Evolutionary conservation across 2,329 filamentous ascomycete genomes (phyloP).

Genomic region (Cercospora janseana): DNA sequence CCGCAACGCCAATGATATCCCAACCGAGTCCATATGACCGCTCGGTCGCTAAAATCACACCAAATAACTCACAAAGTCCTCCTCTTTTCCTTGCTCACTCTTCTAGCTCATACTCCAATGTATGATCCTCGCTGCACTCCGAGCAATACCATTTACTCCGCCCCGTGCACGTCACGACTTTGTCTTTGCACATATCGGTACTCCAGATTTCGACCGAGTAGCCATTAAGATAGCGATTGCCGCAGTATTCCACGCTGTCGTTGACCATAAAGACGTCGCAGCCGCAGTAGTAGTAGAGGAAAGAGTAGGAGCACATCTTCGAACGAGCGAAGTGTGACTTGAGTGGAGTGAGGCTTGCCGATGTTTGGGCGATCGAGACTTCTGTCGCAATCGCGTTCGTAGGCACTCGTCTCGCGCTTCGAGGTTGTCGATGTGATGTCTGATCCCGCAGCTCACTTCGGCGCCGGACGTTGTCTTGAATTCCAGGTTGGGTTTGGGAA

Average conservation of each 20-base stretch:
- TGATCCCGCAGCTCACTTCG: too few species aligned
- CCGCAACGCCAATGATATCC: not conserved
- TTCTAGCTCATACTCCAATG: conserved; percentile 26
- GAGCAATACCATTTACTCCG: conserved; percentile 20
- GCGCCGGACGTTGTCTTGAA: too few species aligned
- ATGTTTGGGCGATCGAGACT: too few species aligned
- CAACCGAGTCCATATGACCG: too few species aligned
- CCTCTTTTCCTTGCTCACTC: conserved; percentile 69
- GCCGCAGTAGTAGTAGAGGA: conserved; percentile 50
- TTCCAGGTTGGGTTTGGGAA: too few species aligned
- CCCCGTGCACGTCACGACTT: conserved; percentile 16
- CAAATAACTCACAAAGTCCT: too few species aligned
- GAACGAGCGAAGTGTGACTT: too few species aligned
- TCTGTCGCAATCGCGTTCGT: too few species aligned
- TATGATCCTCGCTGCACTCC: conserved; percentile 26
- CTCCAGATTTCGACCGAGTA: conserved; percentile 51
- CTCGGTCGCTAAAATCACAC: too few species aligned
- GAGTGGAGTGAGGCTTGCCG: too few species aligned
- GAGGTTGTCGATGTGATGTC: too few species aligned
- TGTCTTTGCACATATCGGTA: conserved; percentile 44
- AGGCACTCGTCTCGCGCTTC: too few species aligned
- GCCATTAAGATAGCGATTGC: conserved; percentile 45
- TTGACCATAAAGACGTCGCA: conserved; percentile 51
- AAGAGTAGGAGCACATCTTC: conserved; percentile 49
- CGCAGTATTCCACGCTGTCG: conserved; percentile 48